Percentiles rank a stretch among this genome's conserved stretches.
Evolutionary conservation across 2,329 filamentous ascomycete genomes (phyloP).

Genomic region (Stemphylium lycopersici): DNA sequence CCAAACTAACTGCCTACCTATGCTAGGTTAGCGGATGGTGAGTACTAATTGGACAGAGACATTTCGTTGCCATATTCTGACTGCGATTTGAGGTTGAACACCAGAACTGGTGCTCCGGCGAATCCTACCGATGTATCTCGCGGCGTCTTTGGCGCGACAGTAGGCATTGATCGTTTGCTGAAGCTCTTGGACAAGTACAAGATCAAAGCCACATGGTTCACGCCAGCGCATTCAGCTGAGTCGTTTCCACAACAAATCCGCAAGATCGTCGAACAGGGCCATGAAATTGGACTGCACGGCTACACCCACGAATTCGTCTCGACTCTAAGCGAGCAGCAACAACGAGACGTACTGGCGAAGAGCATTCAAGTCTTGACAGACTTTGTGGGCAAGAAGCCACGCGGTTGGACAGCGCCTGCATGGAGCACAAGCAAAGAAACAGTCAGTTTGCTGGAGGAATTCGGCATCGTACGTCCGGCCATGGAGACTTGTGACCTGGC

Average conservation of each 20-base stretch:
- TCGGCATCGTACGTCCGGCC: slow-evolving; percentile 42
- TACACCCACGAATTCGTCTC: slow-evolving; percentile 51
- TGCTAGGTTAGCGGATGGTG: slow-evolving; percentile 36
- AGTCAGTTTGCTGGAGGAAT: slow-evolving; percentile 50
- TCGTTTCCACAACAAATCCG: slow-evolving; percentile 57
- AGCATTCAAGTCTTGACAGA: slow-evolving; percentile 49
- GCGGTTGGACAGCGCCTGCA: slow-evolving; percentile 54
- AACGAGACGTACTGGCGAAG: slow-evolving; percentile 47
- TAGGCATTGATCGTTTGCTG: slow-evolving; percentile 50
- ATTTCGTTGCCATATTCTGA: neutral
- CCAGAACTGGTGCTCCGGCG: slow-evolving; percentile 42
- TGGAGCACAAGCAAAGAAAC: slow-evolving; percentile 50
- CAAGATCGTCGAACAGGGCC: slow-evolving; percentile 51
- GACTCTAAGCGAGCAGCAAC: slow-evolving; percentile 50
- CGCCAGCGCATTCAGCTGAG: slow-evolving; percentile 53
- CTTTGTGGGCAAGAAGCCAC: slow-evolving; percentile 50
- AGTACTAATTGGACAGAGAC: neutral
- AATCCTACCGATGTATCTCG: slow-evolving; percentile 51
- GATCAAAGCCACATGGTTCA: slow-evolving; percentile 53
- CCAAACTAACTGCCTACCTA: neutral
- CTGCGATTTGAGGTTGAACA: slow-evolving; percentile 47
- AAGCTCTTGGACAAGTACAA: slow-evolving; percentile 50
- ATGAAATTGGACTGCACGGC: slow-evolving; percentile 52
- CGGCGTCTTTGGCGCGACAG: slow-evolving; percentile 50
- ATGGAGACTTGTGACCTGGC: neutral